Evolutionary conservation across 2,329 filamentous ascomycete genomes (phyloP), one percentile per base, ranked within the genome.

Genomic region (Fusarium anguioides): DNA sequence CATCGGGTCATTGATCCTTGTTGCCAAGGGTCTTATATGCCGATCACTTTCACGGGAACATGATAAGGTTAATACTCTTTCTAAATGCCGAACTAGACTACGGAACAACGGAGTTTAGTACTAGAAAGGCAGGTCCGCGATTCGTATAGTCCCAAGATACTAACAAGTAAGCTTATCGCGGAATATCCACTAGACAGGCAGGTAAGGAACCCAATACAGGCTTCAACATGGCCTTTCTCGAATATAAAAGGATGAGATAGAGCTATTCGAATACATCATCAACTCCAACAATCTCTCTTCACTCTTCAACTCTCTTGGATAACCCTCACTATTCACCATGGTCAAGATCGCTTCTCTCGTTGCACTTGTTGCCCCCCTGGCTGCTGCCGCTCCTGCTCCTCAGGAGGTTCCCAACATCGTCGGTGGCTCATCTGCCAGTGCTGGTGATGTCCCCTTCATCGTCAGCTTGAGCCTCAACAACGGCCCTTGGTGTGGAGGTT

Each of bases 401-500:
- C 51, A 68, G 42, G 37, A 54, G 14, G 21, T 45, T 12, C 49
- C 58, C 26, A 36, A 50, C 36, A 75, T 75, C 12, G 74, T 75
- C 24, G 74, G 74, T 18, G 74, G 74, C 21, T 57, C 58, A 5
- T 39, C 27, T 15, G 74, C 74, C 27, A 17, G n/a, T 4, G 20
- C 62, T 21, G 74, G 72, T 23, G 75, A 77, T 17, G 76, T 77
- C 44, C 75, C 75, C 27, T 77, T 69, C 72, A 76, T 77, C 20
- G 75, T 77, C 48, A 67, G 60, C 56, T 60, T 77, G 40, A 53
- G 61, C 35, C 20, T 35, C 39, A 31, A 39, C 21, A 24, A 31
- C 31, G 50, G 58, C 17, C 67, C 74, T 40, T 73, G 72, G 65
- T 77, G 75, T 33, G 75, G 75, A 18, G 75, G 75, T 20, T 50